These are phyloP conservation scores for Bipolaris bicolor DNA, from an alignment of 2,329 filamentous ascomycete species.

Conservation along the genomic window DNA sequence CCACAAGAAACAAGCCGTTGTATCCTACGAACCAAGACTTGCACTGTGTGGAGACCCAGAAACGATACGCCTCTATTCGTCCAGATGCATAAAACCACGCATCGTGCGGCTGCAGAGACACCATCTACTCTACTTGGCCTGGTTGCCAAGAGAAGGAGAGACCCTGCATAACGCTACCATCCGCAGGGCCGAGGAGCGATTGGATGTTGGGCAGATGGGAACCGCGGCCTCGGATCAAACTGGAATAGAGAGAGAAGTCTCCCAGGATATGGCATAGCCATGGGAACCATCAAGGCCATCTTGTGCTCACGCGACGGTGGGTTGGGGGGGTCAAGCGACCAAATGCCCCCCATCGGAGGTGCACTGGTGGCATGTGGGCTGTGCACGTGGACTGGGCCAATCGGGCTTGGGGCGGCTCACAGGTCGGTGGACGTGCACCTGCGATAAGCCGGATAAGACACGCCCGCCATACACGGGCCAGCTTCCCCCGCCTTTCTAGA, in stretches of 20 bases:
- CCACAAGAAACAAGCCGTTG: not conserved
- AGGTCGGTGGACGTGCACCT: not conserved
- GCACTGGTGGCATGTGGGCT: conserved; percentile 19
- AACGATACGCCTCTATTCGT: not conserved
- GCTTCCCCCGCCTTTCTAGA: conserved; percentile 31
- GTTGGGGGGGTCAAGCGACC: conserved; percentile 25
- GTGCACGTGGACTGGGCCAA: conserved; percentile 25
- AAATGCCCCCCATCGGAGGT: conserved; percentile 13
- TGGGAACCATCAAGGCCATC: not conserved
- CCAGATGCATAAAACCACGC: not conserved
- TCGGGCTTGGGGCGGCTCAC: conserved; percentile 10
- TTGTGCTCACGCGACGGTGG: conserved; percentile 22
- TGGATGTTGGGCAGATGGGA: conserved; percentile 8
- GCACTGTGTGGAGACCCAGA: not conserved
- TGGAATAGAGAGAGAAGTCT: not conserved
- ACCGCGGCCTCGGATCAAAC: not conserved
- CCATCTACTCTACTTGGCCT: not conserved
- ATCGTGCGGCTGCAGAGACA: not conserved
- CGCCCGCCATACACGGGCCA: conserved; percentile 16
- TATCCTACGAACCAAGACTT: not conserved
- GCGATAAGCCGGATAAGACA: conserved; percentile 22
- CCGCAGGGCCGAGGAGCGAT: conserved; percentile 17
- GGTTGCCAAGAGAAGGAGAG: conserved; percentile 17
- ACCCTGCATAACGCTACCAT: conserved; percentile 36
- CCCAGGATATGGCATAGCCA: not conserved